Conservation (phyloP, 257 asterid species). For the Datura wrightii region DNA sequence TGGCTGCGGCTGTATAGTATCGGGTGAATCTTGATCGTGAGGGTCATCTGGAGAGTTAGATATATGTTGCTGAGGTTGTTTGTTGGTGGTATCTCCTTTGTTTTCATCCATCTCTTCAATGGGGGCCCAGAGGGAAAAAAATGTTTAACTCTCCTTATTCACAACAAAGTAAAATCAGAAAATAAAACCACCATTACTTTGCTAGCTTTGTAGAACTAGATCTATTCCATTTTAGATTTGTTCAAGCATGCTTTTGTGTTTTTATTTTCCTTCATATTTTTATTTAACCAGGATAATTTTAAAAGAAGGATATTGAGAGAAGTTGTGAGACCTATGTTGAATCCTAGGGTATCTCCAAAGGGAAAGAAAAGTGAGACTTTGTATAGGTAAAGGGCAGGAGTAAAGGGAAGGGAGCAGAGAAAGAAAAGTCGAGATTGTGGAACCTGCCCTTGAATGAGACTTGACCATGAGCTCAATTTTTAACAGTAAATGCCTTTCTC, state of each 20-base stretch:
- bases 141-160: neutral
- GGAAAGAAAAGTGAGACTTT: conserved; percentile 34
- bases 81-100: conserved; percentile 46
- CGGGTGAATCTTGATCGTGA: conserved; percentile 39
- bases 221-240: conserved; percentile 17
- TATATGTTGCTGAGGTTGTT: conserved; percentile 37
- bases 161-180: conserved; percentile 22
- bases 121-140: conserved; percentile 14
- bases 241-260: neutral
- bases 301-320: neutral
- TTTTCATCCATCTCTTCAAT: conserved; percentile 45
- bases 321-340: conserved; percentile 2
- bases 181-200: conserved; percentile 39
- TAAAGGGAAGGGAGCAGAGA: conserved; percentile 22
- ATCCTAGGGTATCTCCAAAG: conserved; percentile 40
- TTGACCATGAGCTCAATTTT: conserved; percentile 37
- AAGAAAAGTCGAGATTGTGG: conserved; percentile 57
- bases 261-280: neutral
- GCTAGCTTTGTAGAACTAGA: conserved; percentile 31
- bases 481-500: conserved; percentile 33
- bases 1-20: conserved; percentile 23
- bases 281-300: neutral
- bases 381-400: conserved; percentile 29
- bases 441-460: conserved; percentile 60
- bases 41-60: conserved; percentile 43